Percentiles rank a stretch among this genome's conserved stretches.
phyloP scores from a whole-genome alignment of 768 basidiomycete species.

The Pleurotus giganteus region DNA sequence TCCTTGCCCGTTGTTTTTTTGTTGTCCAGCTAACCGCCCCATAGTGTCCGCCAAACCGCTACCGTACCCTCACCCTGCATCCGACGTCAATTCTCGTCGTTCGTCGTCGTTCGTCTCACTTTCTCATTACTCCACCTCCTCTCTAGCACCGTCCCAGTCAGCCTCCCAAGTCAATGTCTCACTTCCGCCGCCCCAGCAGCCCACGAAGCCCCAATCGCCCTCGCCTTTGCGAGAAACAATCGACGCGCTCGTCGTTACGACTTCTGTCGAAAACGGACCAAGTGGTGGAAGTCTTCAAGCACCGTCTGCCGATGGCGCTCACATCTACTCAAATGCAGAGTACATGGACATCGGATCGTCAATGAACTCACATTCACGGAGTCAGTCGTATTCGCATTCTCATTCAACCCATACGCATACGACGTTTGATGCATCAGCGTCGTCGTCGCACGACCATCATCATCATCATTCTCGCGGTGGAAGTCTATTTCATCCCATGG shows the following conservation, averaged over 20 bases:
- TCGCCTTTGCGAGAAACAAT: background rate
- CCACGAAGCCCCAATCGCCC: background rate
- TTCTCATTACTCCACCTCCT: conserved; percentile 33
- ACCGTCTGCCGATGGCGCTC: background rate
- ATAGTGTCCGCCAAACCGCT: conserved; percentile 22
- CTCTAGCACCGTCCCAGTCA: conserved; percentile 74
- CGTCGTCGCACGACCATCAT: background rate
- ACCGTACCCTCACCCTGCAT: conserved; percentile 31
- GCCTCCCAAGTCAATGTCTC: conserved; percentile 57
- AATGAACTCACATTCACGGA: background rate
- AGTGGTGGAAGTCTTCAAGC: too few species aligned
- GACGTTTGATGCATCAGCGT: background rate
- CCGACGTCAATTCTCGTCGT: conserved; percentile 28
- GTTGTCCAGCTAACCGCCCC: background rate
- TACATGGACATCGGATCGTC: conserved; percentile 1
- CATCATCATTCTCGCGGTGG: conserved; percentile 16
- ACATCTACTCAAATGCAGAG: conserved; percentile 4
- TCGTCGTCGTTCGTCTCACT: background rate
- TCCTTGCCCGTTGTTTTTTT: background rate
- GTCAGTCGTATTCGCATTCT: conserved; percentile 14
- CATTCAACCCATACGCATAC: conserved; percentile 14
- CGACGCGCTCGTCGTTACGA: background rate
- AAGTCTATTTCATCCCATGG: background rate
- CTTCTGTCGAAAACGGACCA: background rate
- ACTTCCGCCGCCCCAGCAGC: conserved; percentile 3